phyloP scores from a whole-genome alignment of 2,329 filamentous ascomycete species.

The Davidsoniella eucalypti region DNA sequence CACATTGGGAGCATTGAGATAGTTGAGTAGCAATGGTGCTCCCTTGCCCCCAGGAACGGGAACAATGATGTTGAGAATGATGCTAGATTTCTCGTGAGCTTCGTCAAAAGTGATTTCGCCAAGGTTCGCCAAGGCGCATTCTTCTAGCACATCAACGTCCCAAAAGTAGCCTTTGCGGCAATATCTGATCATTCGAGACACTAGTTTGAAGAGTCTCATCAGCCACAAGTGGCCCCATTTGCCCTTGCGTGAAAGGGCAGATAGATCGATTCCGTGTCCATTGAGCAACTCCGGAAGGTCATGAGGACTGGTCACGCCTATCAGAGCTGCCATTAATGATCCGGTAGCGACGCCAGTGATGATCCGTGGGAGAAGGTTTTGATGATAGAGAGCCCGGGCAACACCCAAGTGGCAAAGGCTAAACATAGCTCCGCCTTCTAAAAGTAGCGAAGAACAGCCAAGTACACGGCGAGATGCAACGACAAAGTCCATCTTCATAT shows the following conservation, averaged over 20 bases:
- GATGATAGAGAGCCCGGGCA: conserved; percentile 68
- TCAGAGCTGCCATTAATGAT: conserved; percentile 73
- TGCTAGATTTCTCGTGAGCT: conserved; percentile 70
- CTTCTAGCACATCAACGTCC: conserved; percentile 65
- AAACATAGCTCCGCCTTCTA: conserved; percentile 85
- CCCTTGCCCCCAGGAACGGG: conserved; percentile 58
- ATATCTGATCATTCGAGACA: conserved; percentile 52
- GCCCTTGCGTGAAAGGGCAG: conserved; percentile 45
- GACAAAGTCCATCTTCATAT: conserved; percentile 70
- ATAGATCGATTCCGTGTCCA: conserved; percentile 67
- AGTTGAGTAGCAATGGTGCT: conserved; percentile 74
- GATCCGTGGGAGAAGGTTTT: conserved; percentile 70
- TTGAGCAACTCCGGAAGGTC: conserved; percentile 63
- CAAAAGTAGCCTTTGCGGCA: conserved; percentile 65
- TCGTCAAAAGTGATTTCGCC: conserved; percentile 88
- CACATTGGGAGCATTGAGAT: conserved; percentile 83
- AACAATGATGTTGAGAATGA: conserved; percentile 83
- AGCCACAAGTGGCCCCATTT: conserved; percentile 12
- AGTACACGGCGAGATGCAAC: conserved; percentile 81
- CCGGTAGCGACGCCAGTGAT: conserved; percentile 85
- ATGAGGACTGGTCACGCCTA: conserved; percentile 74
- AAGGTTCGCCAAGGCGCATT: conserved; percentile 70
- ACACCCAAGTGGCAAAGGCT: conserved; percentile 82
- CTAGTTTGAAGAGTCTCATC: conserved; percentile 30
- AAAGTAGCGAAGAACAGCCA: conserved; percentile 66